Conservation (phyloP, 176 grass and related monocot species). For the Miscanthus lutarioriparius region DNA sequence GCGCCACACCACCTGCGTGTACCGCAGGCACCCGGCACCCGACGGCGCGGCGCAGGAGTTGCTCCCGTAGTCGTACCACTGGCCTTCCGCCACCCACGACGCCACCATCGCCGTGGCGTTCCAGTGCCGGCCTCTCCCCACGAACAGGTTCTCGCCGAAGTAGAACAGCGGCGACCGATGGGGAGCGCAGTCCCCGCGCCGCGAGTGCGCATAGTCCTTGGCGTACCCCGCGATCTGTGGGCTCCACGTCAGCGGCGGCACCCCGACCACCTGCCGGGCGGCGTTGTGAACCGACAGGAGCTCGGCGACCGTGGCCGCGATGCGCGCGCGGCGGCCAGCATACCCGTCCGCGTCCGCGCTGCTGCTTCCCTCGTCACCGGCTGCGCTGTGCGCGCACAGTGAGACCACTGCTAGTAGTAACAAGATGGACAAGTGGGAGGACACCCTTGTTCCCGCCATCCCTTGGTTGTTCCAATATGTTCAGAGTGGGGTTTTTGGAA, state of each 20-base stretch:
- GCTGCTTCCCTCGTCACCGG: background rate
- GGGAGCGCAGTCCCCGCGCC: constrained; percentile 47
- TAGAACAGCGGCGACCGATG: constrained; percentile 52
- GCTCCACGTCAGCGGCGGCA: constrained; percentile 51
- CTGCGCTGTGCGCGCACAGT: background rate
- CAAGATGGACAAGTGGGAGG: background rate
- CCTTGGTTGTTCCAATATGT: background rate
- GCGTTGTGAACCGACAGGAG: constrained; percentile 50
- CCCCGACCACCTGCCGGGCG: constrained; percentile 39
- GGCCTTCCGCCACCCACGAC: constrained; percentile 46
- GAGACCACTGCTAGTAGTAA: background rate
- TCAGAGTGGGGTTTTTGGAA: background rate
- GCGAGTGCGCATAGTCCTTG: constrained; percentile 39
- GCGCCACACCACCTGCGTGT: constrained; percentile 58
- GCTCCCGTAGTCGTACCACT: constrained; percentile 16
- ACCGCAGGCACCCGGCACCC: constrained; percentile 32
- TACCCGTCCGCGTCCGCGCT: background rate
- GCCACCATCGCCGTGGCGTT: constrained; percentile 22
- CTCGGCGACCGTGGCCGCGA: background rate
- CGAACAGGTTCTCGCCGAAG: constrained; percentile 65
- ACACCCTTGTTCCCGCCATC: background rate
- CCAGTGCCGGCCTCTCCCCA: constrained; percentile 49
- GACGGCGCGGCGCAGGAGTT: constrained; percentile 35
- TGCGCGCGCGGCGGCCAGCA: background rate
- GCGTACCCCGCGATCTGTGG: constrained; percentile 20